A percentile compares a stretch with the other conserved stretches of the same genome.
Evolutionary conservation across 805 yeast genomes (phyloP).

Genomic region (Tetrapisispora fleetii): DNA sequence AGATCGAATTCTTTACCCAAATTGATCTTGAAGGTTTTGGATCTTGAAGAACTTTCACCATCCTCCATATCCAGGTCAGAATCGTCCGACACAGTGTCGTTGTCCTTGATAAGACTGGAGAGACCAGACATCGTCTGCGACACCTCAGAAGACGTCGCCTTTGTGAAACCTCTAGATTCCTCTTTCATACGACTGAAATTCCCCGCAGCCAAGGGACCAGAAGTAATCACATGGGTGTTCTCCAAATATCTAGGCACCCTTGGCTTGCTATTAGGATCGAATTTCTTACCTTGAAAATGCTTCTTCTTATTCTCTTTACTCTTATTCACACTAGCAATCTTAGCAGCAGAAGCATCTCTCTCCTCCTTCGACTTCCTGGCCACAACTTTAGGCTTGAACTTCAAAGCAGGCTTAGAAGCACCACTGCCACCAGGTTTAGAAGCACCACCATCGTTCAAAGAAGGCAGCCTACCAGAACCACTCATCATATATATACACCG

Average conservation of each 20-base stretch:
- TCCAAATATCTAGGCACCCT: constrained; percentile 22
- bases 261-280: constrained; percentile 3
- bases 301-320: constrained; percentile 11
- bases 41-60: constrained; percentile 1
- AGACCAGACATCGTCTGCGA: constrained; percentile 5
- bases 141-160: constrained; percentile 4
- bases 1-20: constrained; percentile 53
- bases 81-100: constrained; percentile 19
- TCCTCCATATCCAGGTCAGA: constrained; percentile 32
- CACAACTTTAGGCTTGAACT: constrained; percentile 81
- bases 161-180: constrained; percentile 22
- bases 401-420: constrained; percentile 41
- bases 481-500: not conserved
- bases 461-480: constrained; percentile 21
- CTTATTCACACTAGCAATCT: constrained; percentile 27
- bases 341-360: constrained; percentile 68
- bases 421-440: not conserved
- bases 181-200: constrained; percentile 26
- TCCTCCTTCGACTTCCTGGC: constrained; percentile 79
- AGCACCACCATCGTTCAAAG: constrained; percentile 15
- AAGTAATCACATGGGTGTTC: constrained; percentile 52
- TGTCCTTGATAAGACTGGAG: not conserved
- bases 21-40: constrained; percentile 37
- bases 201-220: constrained; percentile 69
- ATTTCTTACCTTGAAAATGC: not conserved